These are phyloP conservation scores for Solanum hybrid DNA, from an alignment of 305 asterid species.

Conservation along the genomic window DNA sequence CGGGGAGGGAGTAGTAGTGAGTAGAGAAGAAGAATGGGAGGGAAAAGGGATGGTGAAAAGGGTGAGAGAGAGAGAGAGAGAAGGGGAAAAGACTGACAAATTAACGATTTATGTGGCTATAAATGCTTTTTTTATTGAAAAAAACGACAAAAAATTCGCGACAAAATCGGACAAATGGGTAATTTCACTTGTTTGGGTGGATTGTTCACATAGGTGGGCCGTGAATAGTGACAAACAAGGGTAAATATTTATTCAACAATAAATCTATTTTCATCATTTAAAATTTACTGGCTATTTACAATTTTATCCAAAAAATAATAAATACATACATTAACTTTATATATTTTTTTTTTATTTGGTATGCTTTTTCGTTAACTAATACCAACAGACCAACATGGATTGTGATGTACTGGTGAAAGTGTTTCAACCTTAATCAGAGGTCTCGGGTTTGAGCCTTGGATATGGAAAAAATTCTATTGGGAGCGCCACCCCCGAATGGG, in stretches of 20 bases:
- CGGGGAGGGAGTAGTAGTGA: not conserved
- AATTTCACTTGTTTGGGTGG: not conserved
- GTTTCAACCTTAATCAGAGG: too few species aligned
- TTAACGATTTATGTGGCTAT: constrained; percentile 4
- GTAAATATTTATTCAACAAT: not conserved
- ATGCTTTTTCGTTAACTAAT: not conserved
- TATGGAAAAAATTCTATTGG: too few species aligned
- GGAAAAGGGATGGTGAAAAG: not conserved
- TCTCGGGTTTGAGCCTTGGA: too few species aligned
- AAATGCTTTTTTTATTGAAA: not conserved
- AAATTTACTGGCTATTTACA: not conserved
- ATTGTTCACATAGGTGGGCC: not conserved
- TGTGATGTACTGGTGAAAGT: too few species aligned
- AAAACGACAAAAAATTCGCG: not conserved
- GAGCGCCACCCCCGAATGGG: too few species aligned
- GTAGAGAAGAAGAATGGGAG: not conserved
- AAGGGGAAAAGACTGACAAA: not conserved
- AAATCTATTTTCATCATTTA: not conserved
- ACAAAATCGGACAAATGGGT: not conserved
- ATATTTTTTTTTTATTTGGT: too few species aligned
- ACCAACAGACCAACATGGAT: too few species aligned
- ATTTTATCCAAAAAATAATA: not conserved
- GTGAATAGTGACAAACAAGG: not conserved
- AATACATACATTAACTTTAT: too few species aligned
- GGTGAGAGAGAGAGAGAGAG: not conserved